A percentile compares a stretch with the other conserved stretches of the same genome.
Conservation (phyloP, 176 grass and related monocot genomes). For the Zea mays region DNA sequence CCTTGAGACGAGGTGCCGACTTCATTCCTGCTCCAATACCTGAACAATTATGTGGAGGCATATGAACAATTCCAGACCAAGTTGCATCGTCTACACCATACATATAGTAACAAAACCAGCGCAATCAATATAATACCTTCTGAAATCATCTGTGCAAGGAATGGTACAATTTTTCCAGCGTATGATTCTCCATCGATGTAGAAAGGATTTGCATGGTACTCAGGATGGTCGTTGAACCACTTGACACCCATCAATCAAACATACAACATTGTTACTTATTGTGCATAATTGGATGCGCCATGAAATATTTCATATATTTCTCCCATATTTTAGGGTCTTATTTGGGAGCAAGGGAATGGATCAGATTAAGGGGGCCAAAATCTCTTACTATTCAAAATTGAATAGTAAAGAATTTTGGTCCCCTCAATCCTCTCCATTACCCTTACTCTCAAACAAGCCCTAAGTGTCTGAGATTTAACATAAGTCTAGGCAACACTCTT, state of each 20-base stretch:
- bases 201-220: conserved; percentile 50
- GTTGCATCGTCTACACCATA: no score
- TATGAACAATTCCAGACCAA: background rate
- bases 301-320: no score
- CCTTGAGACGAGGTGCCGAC: conserved; percentile 30
- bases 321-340: no score
- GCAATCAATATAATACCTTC: conserved; percentile 33
- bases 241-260: background rate
- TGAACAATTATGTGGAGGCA: background rate
- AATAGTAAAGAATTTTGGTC: no score
- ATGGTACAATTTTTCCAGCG: conserved; percentile 47
- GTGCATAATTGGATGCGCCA: background rate
- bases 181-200: conserved; percentile 64
- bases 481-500: no score
- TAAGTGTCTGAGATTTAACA: no score
- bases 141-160: conserved; percentile 46
- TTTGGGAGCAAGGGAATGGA: no score
- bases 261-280: background rate
- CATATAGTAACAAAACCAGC: background rate
- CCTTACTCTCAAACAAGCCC: no score
- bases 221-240: conserved; percentile 55
- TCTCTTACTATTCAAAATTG: no score
- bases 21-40: conserved; percentile 30
- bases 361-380: no score
- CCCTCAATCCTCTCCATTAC: no score